Evolutionary conservation across 2,329 filamentous ascomycete genomes (phyloP).

Genomic region (Myriosclerotinia duriaeana): DNA sequence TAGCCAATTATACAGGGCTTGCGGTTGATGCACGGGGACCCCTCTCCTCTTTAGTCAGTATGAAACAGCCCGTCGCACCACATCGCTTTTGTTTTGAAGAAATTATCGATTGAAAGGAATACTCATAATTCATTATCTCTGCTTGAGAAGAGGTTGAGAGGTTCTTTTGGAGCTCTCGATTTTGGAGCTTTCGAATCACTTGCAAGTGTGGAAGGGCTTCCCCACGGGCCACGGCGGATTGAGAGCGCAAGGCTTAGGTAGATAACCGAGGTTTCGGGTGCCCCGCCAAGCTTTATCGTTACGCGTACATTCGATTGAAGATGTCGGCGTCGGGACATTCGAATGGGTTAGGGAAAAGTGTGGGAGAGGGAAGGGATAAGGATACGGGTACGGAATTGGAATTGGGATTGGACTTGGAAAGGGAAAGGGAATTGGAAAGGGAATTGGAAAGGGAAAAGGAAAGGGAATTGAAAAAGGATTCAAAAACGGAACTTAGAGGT

Average conservation of each 20-base stretch:
- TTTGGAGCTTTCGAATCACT: too few relatives aligned
- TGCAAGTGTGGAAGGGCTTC: too few relatives aligned
- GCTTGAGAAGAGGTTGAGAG: too few relatives aligned
- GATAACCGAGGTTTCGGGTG: not conserved
- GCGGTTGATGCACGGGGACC: too few relatives aligned
- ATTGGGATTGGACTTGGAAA: not conserved
- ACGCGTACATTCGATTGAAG: not conserved
- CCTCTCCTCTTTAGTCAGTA: too few relatives aligned
- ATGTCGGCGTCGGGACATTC: not conserved
- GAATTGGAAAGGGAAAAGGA: not conserved
- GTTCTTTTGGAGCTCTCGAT: too few relatives aligned
- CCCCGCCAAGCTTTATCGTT: conserved; percentile 13
- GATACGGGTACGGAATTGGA: not conserved
- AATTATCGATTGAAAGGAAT: too few relatives aligned
- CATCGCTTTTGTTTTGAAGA: too few relatives aligned
- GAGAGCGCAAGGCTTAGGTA: not conserved
- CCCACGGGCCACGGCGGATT: too few relatives aligned
- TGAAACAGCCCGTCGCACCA: too few relatives aligned
- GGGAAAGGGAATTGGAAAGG: not conserved
- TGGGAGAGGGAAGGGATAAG: not conserved
- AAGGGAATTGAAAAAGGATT: too few relatives aligned
- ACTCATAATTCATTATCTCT: too few relatives aligned
- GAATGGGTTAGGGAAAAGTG: not conserved
- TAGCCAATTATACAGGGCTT: not conserved
- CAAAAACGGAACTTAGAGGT: not conserved